phyloP scores from a whole-genome alignment of 495 filamentous ascomycete genomes.

The Parmelia sp. region DNA sequence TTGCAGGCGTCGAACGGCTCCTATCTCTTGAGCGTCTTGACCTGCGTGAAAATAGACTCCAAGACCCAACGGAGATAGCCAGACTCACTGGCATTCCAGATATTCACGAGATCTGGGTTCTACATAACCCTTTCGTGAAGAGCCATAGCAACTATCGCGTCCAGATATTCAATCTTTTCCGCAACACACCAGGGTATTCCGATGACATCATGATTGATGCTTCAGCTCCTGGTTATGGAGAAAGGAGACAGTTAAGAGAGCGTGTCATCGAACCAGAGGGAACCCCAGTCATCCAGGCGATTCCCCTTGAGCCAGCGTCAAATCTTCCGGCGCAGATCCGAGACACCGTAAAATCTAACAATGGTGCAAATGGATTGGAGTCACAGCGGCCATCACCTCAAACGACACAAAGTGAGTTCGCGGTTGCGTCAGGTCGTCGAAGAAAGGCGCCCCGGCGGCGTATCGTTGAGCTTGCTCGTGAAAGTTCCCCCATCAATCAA shows the following conservation, averaged over 20 bases:
- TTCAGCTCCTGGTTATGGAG: constrained; percentile 69
- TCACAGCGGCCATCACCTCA: constrained; percentile 14
- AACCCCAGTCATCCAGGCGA: constrained; percentile 68
- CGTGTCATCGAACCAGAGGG: constrained; percentile 65
- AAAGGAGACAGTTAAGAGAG: constrained; percentile 80
- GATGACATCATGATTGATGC: constrained; percentile 89
- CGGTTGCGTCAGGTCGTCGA: constrained; percentile 38
- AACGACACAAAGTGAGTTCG: constrained; percentile 28
- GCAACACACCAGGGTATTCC: constrained; percentile 79
- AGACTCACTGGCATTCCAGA: constrained; percentile 85
- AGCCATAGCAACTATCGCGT: constrained; percentile 80
- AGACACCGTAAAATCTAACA: constrained; percentile 31
- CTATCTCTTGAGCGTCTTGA: constrained; percentile 85
- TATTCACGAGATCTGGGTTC: constrained; percentile 84
- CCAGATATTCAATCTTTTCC: constrained; percentile 93
- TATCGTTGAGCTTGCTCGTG: constrained; percentile 74
- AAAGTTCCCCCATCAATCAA: constrained; percentile 28
- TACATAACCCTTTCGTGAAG: constrained; percentile 82
- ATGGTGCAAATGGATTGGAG: constrained; percentile 33
- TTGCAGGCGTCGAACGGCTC: constrained; percentile 85
- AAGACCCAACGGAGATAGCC: constrained; percentile 84
- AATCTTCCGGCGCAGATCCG: constrained; percentile 25
- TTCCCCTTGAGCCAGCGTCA: constrained; percentile 43
- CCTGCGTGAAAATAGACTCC: constrained; percentile 82
- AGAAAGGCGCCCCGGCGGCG: constrained; percentile 59